Evolutionary conservation across 345 rosid species (phyloP).

Genomic region (Sonneratia alba): DNA sequence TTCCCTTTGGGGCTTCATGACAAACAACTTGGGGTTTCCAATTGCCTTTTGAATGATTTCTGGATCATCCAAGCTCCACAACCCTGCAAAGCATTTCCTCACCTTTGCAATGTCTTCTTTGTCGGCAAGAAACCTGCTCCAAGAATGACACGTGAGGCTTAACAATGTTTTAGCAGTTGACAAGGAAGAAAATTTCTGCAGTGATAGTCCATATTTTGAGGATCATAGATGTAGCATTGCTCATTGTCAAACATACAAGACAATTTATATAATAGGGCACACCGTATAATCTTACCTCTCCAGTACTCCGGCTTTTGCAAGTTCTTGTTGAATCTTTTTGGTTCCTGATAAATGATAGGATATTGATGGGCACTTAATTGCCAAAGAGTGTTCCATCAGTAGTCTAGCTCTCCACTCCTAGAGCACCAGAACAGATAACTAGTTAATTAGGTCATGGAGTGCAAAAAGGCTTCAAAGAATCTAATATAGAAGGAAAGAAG

Average conservation of each 20-base stretch:
- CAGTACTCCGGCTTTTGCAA: conserved; percentile 79
- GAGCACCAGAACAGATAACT: conserved; percentile 5
- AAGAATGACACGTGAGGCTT: not conserved
- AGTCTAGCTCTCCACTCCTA: conserved; percentile 95
- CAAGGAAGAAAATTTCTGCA: not conserved
- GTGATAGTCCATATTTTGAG: not conserved
- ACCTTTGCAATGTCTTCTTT: conserved; percentile 71
- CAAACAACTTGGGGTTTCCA: conserved; percentile 57
- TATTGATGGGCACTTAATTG: conserved; percentile 82
- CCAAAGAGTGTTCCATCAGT: conserved; percentile 74
- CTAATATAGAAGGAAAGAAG: not conserved
- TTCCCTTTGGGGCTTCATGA: conserved; percentile 99
- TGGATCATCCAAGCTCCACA: conserved; percentile 84
- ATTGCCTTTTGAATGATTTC: conserved; percentile 60
- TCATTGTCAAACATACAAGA: not conserved
- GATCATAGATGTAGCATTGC: not conserved
- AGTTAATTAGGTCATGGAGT: not conserved
- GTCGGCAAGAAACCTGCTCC: conserved; percentile 57
- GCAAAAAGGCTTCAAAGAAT: not conserved
- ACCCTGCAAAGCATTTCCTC: conserved; percentile 78
- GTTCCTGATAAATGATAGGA: conserved; percentile 91
- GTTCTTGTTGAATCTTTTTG: conserved; percentile 95
- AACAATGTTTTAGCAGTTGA: not conserved
- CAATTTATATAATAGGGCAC: not conserved
- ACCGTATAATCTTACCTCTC: conserved; percentile 45